Conservation (phyloP, 441 rosid species). For the Euphorbia schlechtendalii region DNA sequence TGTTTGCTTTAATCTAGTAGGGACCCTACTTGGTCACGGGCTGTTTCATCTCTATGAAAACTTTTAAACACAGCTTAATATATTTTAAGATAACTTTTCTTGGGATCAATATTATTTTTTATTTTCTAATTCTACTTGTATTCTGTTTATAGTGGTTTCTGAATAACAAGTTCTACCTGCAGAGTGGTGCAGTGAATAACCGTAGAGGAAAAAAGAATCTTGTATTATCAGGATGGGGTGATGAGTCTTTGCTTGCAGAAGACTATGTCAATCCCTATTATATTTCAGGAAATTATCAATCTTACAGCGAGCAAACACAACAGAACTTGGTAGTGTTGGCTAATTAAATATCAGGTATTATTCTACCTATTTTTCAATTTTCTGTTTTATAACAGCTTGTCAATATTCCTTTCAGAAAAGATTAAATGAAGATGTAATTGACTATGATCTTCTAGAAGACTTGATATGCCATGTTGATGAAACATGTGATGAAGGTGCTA, state of each 20-base stretch:
- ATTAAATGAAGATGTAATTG: slow-evolving; percentile 78
- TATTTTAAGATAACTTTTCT: neutral
- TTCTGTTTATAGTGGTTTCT: neutral
- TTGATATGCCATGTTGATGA: slow-evolving; percentile 80
- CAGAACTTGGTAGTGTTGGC: slow-evolving; percentile 54
- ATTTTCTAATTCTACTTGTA: neutral
- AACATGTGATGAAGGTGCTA: slow-evolving; percentile 70
- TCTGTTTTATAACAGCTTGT: slow-evolving; percentile 7
- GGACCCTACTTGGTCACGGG: neutral
- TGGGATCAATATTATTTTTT: neutral
- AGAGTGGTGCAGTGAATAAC: slow-evolving; percentile 67
- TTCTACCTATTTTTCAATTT: slow-evolving; percentile 15
- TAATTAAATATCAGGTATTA: slow-evolving; percentile 7
- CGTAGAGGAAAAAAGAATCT: slow-evolving; percentile 91
- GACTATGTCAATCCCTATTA: slow-evolving; percentile 65
- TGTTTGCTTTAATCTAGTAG: neutral
- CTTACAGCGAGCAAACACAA: slow-evolving; percentile 62
- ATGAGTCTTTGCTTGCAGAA: slow-evolving; percentile 68
- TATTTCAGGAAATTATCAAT: slow-evolving; percentile 46
- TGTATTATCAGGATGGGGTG: slow-evolving; percentile 89
- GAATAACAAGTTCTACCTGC: slow-evolving; percentile 24
- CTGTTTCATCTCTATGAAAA: neutral
- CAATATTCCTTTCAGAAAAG: slow-evolving; percentile 48
- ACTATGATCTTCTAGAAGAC: slow-evolving; percentile 91
- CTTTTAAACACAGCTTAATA: neutral